phyloP scores from a whole-genome alignment of 2,329 filamentous ascomycete species.

The Arachnopeziza araneosa region DNA sequence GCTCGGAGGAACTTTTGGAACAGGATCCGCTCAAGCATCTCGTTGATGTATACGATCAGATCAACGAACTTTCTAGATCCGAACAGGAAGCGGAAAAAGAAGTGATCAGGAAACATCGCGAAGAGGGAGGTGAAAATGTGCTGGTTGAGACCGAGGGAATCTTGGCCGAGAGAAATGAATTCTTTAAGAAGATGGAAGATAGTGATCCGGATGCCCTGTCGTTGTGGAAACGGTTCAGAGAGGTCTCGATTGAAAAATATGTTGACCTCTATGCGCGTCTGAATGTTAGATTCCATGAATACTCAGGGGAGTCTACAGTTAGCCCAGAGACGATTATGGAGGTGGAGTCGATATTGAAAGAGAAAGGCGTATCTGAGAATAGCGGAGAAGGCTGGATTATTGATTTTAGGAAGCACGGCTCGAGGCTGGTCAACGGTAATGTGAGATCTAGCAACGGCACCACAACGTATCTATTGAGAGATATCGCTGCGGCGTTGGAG shows the following conservation, averaged over 20 bases:
- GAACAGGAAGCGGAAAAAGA: slow-evolving; percentile 31
- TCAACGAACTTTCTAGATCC: slow-evolving; percentile 49
- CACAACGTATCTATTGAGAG: slow-evolving; percentile 62
- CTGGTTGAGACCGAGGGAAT: slow-evolving; percentile 49
- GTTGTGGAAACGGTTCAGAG: slow-evolving; percentile 59
- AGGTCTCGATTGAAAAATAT: slow-evolving; percentile 59
- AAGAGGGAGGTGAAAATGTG: slow-evolving; percentile 38
- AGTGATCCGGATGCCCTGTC: slow-evolving; percentile 52
- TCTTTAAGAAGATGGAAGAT: slow-evolving; percentile 65
- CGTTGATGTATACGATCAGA: slow-evolving; percentile 61
- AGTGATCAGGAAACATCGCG: slow-evolving; percentile 32
- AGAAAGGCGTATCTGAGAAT: slow-evolving; percentile 55
- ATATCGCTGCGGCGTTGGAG: slow-evolving; percentile 61
- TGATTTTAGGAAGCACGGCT: slow-evolving; percentile 63
- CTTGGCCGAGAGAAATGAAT: slow-evolving; percentile 27
- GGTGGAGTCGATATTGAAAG: slow-evolving; percentile 53
- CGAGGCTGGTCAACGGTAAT: slow-evolving; percentile 57
- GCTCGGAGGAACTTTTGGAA: slow-evolving; percentile 42
- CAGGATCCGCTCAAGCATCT: slow-evolving; percentile 49
- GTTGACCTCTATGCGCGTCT: slow-evolving; percentile 57
- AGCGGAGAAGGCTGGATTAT: slow-evolving; percentile 63
- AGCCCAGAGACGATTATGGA: slow-evolving; percentile 49
- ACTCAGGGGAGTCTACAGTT: slow-evolving; percentile 65
- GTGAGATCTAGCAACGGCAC: slow-evolving; percentile 63
- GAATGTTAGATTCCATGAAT: slow-evolving; percentile 61